Base-by-base conservation (phyloP, 345 rosid genomes). In the Hevea brasiliensis region DNA sequence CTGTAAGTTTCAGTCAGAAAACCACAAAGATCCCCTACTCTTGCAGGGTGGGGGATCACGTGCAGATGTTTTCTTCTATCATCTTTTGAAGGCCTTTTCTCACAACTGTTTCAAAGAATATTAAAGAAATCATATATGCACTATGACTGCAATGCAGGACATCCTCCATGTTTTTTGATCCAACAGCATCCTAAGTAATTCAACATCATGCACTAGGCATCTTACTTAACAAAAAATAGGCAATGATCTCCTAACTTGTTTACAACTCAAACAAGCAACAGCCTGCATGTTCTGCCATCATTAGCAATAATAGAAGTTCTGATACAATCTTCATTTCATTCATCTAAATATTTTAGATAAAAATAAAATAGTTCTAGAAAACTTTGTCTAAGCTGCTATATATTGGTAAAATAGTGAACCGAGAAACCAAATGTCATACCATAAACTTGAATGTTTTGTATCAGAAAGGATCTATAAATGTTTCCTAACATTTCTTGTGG, bases 1-100 rank as follows among this genome's bases (percentile, higher is more conserved):
- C 62, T 15, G 58, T 88, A 53, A 81, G 72, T 71, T 77, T 21
- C 71, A 32, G 66, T 55, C 29, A 41, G 62, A 50, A 77, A 63
- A 77, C 64, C n/a, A 47, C 51, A 53, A 45, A 27, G 12, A 61
- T 7, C 4, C 13, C 8, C 8, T 12, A 24, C 8, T 65, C 37
- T 4, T 32, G 37, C 4, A 4, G 37, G 41, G 61, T 24, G 47
- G 13, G 2, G 37, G 61, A 54, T 24, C 12, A 24, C n/a, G 13
- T 3, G 32, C 6, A 13, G 13, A 59, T 0, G 21, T 14, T n/a
- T 37, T 21, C 17, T 9, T 8, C n/a, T 0, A 62, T 62, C 47
- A 41, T 10, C 48, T 20, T 37, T n/a, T 62, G 27, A n/a, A n/a
- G 67, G 17, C 27, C 40, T 1, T 62, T 40, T 61, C 41, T 14